These are phyloP conservation scores for Aspergillus floridensis DNA, from an alignment of 2,329 filamentous ascomycete species.

Conservation along the genomic window DNA sequence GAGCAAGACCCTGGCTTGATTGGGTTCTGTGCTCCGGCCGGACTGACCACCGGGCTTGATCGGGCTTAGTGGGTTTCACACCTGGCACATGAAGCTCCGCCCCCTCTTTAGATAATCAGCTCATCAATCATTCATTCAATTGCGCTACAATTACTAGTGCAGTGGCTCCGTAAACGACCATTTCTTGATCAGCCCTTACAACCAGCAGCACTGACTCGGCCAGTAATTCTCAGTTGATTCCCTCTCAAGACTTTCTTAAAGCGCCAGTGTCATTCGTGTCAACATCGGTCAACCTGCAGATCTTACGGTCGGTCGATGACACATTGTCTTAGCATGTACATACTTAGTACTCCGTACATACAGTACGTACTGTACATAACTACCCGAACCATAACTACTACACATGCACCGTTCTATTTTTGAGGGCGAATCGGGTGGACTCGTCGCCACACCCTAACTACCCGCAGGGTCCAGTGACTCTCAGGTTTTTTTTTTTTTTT, in stretches of 20 bases:
- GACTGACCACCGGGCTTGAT: not conserved
- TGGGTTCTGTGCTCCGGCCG: too few species aligned
- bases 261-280: not conserved
- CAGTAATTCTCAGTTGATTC: too few species aligned
- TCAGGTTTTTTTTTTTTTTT: not conserved
- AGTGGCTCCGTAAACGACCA: too few species aligned
- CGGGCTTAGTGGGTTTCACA: not conserved
- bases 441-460: not conserved
- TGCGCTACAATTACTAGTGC: too few species aligned
- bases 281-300: not conserved
- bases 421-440: not conserved
- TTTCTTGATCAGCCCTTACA: too few species aligned
- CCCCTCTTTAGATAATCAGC: not conserved
- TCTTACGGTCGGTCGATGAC: not conserved
- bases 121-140: not conserved
- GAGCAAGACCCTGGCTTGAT: too few species aligned
- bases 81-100: not conserved
- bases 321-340: not conserved
- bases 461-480: not conserved
- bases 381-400: not conserved
- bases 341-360: too few species aligned
- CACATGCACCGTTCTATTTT: not conserved
- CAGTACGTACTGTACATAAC: not conserved
- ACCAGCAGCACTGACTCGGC: too few species aligned
- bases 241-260: too few species aligned